Conservation (phyloP, 2,329 filamentous ascomycete species). For the Fusarium chlamydosporum region DNA sequence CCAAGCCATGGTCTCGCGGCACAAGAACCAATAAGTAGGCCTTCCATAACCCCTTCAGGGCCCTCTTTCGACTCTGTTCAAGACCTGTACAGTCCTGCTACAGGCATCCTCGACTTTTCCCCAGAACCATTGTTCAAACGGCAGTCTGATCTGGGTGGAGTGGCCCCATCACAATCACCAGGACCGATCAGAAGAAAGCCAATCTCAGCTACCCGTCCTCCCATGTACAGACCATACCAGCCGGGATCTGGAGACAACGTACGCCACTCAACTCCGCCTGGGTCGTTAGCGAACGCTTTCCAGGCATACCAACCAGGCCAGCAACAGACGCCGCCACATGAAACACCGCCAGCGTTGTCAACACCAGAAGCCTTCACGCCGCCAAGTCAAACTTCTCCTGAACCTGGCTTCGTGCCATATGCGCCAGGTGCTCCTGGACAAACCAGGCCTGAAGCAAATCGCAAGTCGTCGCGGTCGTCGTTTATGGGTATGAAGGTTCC, state of each 20-base stretch:
- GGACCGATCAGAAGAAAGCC: conserved; percentile 35
- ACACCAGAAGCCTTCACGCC: background rate
- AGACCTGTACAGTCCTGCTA: conserved; percentile 25
- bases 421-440: conserved; percentile 2
- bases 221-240: conserved; percentile 27
- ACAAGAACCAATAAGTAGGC: background rate
- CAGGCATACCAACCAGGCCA: conserved; percentile 24
- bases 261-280: conserved; percentile 20
- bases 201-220: conserved; percentile 7
- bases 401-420: conserved; percentile 15
- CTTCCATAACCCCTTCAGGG: conserved; percentile 2
- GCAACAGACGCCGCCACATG: background rate
- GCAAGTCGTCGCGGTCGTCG: conserved; percentile 21
- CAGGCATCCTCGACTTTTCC: conserved; percentile 19
- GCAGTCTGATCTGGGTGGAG: background rate
- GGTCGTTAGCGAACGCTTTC: conserved; percentile 9
- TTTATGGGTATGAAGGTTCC: conserved; percentile 42
- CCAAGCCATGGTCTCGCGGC: background rate
- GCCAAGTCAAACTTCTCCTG: background rate
- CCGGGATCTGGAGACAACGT: conserved; percentile 3
- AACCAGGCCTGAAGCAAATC: background rate
- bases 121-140: conserved; percentile 2
- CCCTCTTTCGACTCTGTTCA: background rate
- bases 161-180: background rate
- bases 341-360: background rate